Evolutionary conservation across 441 rosid species (phyloP).

Genomic region (Gossypium gossypioides): DNA sequence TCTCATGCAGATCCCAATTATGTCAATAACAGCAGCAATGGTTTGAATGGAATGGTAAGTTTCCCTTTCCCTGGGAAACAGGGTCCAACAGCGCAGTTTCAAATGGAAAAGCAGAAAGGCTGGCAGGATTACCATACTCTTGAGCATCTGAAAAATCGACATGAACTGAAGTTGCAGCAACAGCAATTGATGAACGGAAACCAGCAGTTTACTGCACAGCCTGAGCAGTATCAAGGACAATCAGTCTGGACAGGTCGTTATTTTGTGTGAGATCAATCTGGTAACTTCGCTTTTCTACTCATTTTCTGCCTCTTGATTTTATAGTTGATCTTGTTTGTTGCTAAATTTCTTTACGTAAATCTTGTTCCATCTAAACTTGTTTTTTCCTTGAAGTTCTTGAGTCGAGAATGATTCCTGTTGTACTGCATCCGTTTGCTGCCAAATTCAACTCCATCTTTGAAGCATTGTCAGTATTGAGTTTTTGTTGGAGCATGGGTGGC

Average conservation of each 20-base stretch:
- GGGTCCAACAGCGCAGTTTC: conserved; percentile 40
- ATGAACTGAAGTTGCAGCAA: conserved; percentile 45
- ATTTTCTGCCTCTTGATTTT: background rate
- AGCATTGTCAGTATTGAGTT: conserved; percentile 37
- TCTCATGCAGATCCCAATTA: conserved; percentile 42
- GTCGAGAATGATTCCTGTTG: conserved; percentile 37
- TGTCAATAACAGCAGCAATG: conserved; percentile 40
- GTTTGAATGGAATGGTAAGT: conserved; percentile 40
- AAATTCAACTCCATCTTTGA: conserved; percentile 50
- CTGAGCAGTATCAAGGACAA: conserved; percentile 79
- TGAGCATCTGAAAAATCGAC: conserved; percentile 37
- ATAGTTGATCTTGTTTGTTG: background rate
- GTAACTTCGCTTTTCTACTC: conserved; percentile 22
- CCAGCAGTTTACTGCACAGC: conserved; percentile 44
- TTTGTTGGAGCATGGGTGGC: conserved; percentile 72
- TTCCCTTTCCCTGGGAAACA: conserved; percentile 87
- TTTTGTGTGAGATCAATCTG: conserved; percentile 71
- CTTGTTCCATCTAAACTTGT: conserved; percentile 5
- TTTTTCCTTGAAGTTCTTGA: conserved; percentile 16
- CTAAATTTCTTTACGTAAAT: background rate
- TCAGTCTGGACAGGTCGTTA: conserved; percentile 65
- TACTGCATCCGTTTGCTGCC: conserved; percentile 46
- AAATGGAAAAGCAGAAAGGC: conserved; percentile 40
- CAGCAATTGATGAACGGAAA: conserved; percentile 39
- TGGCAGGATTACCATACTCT: conserved; percentile 38